A percentile compares a stretch with the other conserved stretches of the same genome.
These are phyloP conservation scores for Cornus florida DNA, from an alignment of 148 eudicot species.

Conservation along the genomic window DNA sequence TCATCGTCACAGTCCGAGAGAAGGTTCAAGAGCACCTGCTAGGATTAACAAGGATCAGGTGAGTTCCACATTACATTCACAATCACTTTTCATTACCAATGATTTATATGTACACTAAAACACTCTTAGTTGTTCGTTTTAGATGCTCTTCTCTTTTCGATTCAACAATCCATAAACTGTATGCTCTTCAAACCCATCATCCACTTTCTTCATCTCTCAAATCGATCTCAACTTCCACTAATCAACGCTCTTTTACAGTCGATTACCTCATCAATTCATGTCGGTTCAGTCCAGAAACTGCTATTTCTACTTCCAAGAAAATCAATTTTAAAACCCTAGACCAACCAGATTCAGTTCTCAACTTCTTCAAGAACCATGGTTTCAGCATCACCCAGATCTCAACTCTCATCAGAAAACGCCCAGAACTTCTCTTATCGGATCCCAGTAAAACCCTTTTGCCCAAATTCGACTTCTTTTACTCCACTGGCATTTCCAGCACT, in stretches of 20 bases:
- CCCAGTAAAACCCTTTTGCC: constrained; percentile 20
- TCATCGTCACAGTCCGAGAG: too few relatives aligned
- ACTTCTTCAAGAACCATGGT: constrained; percentile 4
- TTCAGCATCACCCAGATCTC: constrained; percentile 12
- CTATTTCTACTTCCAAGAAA: background rate
- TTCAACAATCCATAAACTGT: background rate
- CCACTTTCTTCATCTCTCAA: background rate
- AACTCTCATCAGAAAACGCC: background rate
- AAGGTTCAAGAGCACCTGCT: too few relatives aligned
- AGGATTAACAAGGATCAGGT: too few relatives aligned
- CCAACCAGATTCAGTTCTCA: background rate
- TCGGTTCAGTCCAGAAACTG: constrained; percentile 1
- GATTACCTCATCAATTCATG: constrained; percentile 13
- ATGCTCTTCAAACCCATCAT: background rate
- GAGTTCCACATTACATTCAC: too few relatives aligned
- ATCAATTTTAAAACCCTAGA: background rate
- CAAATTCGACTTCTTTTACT: constrained; percentile 1
- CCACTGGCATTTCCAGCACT: constrained; percentile 7
- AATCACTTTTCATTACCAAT: too few relatives aligned
- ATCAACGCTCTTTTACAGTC: constrained; percentile 3
- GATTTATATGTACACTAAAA: too few relatives aligned
- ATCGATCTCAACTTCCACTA: background rate
- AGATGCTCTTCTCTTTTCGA: background rate
- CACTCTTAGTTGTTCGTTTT: too few relatives aligned
- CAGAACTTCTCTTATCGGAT: background rate